Percentiles rank a stretch among this genome's conserved stretches.
Conservation (phyloP, 352 stramenopile genomes). For the Globisporangium nodosum region DNA sequence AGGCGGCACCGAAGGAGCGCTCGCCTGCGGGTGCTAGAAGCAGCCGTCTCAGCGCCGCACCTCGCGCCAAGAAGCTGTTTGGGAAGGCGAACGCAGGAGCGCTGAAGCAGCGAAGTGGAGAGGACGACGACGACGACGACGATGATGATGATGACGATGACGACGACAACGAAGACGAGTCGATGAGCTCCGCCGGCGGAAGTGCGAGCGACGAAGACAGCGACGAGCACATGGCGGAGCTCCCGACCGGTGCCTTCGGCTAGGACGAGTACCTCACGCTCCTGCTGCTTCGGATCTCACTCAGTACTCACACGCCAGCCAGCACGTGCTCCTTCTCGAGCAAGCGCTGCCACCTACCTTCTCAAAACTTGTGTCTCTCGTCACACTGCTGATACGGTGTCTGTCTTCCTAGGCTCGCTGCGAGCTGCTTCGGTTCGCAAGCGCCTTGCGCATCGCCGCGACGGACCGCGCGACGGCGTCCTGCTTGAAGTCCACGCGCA, state of each 20-base stretch:
- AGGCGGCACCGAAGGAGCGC: constrained; percentile 6
- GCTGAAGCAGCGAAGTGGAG: constrained; percentile 4
- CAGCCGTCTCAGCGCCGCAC: background rate
- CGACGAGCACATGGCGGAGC: constrained; percentile 54
- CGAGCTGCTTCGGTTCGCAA: constrained; percentile 1
- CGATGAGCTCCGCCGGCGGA: constrained; percentile 26
- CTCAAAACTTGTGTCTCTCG: no score
- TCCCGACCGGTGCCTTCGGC: constrained; percentile 55
- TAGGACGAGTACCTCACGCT: constrained; percentile 10
- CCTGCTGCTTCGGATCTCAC: no score
- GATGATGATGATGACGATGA: constrained; percentile 22
- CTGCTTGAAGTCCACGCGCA: constrained; percentile 68
- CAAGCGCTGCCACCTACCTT: background rate
- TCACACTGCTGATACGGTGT: background rate
- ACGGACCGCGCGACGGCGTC: constrained; percentile 43
- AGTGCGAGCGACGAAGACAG: constrained; percentile 54
- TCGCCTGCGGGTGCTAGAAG: background rate
- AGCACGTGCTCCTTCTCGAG: background rate
- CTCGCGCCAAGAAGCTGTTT: constrained; percentile 13
- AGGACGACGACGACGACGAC: constrained; percentile 26
- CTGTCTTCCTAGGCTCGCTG: background rate
- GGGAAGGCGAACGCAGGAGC: constrained; percentile 13
- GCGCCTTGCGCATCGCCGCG: constrained; percentile 15
- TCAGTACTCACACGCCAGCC: no score
- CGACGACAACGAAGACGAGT: constrained; percentile 27